Base-by-base conservation (phyloP, 192 early-diverging fungal genomes). In the Linnemannia exigua region DNA sequence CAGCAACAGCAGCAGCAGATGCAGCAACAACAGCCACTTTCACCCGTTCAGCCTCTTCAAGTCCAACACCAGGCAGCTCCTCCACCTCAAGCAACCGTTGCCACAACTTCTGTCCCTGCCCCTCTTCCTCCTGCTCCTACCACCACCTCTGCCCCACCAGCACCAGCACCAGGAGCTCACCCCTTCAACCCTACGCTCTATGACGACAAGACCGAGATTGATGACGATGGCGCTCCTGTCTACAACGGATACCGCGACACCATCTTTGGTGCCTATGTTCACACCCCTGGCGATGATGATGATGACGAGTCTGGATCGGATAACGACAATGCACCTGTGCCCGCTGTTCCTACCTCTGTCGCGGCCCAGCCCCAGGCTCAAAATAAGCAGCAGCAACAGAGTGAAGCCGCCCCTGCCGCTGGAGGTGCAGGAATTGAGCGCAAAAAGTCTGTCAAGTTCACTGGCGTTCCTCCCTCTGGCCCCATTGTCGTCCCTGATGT, bases 231-330 rank as follows among this genome's bases (percentile, higher is more conserved):
- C 37, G 52, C 50, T 8, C 78, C 84, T n/a, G 79, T 80, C 14
- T 86, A 86, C 38, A 86, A 86, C 47, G 84, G 84, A n/a, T 86
- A 86, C 66, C 84, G 84, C 6, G 84, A 86, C 41, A 86, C 84
- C 12, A 86, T 86, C 68, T 86, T 86, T 77, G 84, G 84, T 16
- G 82, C 82, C 58, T 79, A 86, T 38, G 69, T 46, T 36, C 73
- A 79, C 11, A 74, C 73, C 33, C 58, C n/a, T 17, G 79, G 61
- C 19, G 79, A 86, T 54, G 83, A 72, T 38, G 83, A 85, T 12
- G 78, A 86, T 35, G 84, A 86, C 22, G 77, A 79, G 14, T 63
- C 58, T 63, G 28, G 25, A 31, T 63, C 58, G 5, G 76, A 75
- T 25, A 25, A n/a, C 28, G 76, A 75, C 20, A 68, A 75, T 38